Base-by-base conservation (phyloP, 2,329 filamentous ascomycete genomes). In the Ceratocystis colombiana region DNA sequence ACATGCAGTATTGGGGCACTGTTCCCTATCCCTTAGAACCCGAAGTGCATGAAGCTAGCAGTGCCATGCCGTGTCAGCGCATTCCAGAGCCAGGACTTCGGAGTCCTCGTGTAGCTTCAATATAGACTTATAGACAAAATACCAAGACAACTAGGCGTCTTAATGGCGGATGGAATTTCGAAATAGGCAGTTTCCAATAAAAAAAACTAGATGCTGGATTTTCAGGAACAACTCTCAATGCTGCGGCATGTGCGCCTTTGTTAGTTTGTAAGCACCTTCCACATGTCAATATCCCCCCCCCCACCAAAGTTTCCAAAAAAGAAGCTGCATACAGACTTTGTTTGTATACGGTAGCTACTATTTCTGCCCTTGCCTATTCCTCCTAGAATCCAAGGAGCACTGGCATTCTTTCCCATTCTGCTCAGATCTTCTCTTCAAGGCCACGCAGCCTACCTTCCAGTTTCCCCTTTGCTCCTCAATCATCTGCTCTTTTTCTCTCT, bases 381-480 rank as follows among this genome's bases (percentile, higher is more conserved):
- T 59, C 55, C 55, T 33, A 17, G 30, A 37, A 59, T 59, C 30
- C 55, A 59, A 17, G 25, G 22, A 37, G 55, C 55, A 59, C 55
- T 59, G 55, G 55, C 55, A 59, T 59, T 59, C 55, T 59, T 30
- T 30, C 55, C 55, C 55, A 59, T 59, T 59, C 55, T 59, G 55
- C 22, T 15, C 55, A 25, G 55, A 33, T 59, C 48, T n/a, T 30
- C 17, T 59, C 55, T 59, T 59, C 55, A 59, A 59, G 55, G 55
- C 55, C 55, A 5, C 55, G 55, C n/a, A 59, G 55, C 55, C 55
- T n/a, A 8, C 55, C 15, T 37, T 20, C 22, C 48, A 28, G 8
- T 15, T 53, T 25, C 37, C 10, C 10, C 10, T 41, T 41, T 41
- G 37, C 12, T 41, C 37, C 10, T 41, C 48, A 25, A 28, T 25